A percentile compares a stretch with the other conserved stretches of the same genome.
These are phyloP conservation scores for Gossypium herbaceum DNA, from an alignment of 345 rosid species.

Conservation along the genomic window DNA sequence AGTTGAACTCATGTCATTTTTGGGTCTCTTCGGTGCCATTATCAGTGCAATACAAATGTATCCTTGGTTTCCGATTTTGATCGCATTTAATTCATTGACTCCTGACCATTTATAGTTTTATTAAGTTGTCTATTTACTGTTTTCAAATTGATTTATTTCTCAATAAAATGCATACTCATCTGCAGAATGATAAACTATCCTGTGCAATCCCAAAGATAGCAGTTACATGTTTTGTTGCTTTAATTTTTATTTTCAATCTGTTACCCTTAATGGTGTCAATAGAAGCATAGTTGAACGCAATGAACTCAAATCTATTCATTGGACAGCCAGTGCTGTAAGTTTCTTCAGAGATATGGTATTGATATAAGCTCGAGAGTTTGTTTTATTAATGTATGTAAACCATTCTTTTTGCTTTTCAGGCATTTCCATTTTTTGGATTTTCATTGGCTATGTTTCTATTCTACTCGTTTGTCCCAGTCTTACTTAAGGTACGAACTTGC, in stretches of 20 bases:
- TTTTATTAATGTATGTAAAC: background rate
- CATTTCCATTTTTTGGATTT: conserved; percentile 59
- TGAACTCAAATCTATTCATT: conserved; percentile 68
- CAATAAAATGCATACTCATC: background rate
- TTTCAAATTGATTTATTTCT: background rate
- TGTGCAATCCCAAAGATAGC: background rate
- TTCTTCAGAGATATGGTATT: background rate
- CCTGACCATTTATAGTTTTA: background rate
- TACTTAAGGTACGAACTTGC: conserved; percentile 64
- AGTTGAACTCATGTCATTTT: conserved; percentile 74
- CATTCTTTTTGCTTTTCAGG: conserved; percentile 42
- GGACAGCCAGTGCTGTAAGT: conserved; percentile 84
- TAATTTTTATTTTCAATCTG: conserved; percentile 7
- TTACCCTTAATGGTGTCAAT: conserved; percentile 37
- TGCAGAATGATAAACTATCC: background rate
- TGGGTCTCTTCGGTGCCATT: conserved; percentile 80
- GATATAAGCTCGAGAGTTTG: background rate
- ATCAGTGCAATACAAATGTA: conserved; percentile 88
- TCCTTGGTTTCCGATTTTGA: conserved; percentile 40
- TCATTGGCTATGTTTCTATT: conserved; percentile 66
- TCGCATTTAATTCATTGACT: background rate
- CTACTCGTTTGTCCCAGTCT: conserved; percentile 70
- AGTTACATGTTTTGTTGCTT: background rate
- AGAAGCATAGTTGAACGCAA: conserved; percentile 76
- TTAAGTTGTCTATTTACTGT: background rate